These are phyloP conservation scores for Cordyceps cateniannulata DNA, from an alignment of 2,329 filamentous ascomycete species.

Conservation along the genomic window DNA sequence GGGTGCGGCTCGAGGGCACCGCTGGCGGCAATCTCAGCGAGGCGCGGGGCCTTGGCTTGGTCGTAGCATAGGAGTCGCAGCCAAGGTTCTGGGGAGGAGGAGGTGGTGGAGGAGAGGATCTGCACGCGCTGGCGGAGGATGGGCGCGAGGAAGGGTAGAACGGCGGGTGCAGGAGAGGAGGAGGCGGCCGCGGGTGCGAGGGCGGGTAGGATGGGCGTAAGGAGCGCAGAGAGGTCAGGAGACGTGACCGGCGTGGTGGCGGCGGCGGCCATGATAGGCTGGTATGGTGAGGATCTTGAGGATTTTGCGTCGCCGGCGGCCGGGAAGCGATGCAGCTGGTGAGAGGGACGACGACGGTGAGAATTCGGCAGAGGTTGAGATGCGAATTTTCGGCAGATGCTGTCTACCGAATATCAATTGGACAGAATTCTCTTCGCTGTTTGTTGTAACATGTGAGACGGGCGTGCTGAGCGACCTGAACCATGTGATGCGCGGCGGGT, in stretches of 20 bases:
- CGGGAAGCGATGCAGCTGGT: background rate
- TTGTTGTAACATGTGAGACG: slow-evolving; percentile 9
- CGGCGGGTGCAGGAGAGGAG: slow-evolving; percentile 46
- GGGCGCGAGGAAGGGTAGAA: slow-evolving; percentile 56
- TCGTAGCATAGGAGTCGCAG: slow-evolving; percentile 68
- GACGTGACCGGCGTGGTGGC: slow-evolving; percentile 22
- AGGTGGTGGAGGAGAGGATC: slow-evolving; percentile 52
- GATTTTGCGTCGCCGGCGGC: slow-evolving; percentile 19
- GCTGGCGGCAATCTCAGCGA: slow-evolving; percentile 46
- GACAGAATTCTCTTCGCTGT: slow-evolving; percentile 16
- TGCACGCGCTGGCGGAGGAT: slow-evolving; percentile 61
- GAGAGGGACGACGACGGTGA: background rate
- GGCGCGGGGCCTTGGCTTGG: slow-evolving; percentile 43
- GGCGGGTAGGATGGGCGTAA: slow-evolving; percentile 53
- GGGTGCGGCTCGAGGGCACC: slow-evolving; percentile 72
- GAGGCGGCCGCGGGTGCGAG: slow-evolving; percentile 54
- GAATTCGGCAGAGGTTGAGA: background rate
- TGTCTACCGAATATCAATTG: background rate
- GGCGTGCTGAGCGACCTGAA: background rate
- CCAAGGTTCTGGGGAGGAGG: slow-evolving; percentile 59
- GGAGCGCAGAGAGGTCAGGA: slow-evolving; percentile 41
- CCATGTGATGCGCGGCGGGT: slow-evolving; percentile 5
- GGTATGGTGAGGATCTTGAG: background rate
- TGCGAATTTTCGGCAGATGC: background rate
- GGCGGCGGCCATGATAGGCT: background rate